Evolutionary conservation across 2,329 filamentous ascomycete genomes (phyloP).

Genomic region (Sphaerostilbella broomeana): DNA sequence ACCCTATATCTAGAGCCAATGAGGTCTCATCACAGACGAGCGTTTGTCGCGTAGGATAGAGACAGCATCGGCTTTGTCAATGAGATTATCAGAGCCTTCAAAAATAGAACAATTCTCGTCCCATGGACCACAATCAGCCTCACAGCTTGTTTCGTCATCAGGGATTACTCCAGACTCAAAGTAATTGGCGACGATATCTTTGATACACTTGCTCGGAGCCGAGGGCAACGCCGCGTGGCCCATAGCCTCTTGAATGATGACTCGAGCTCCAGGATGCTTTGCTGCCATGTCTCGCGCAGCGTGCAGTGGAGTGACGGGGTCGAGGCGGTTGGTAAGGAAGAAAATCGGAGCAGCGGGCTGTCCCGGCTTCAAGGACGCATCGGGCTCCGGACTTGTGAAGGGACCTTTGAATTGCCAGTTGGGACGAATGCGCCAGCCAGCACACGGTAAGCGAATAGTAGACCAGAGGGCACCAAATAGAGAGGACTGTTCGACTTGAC

Average conservation of each 20-base stretch:
- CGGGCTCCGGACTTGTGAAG: slow-evolving; percentile 23
- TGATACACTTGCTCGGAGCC: slow-evolving; percentile 17
- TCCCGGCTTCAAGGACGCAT: slow-evolving; percentile 20
- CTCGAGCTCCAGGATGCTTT: slow-evolving; percentile 22
- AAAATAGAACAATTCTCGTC: slow-evolving; percentile 12
- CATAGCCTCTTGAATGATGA: slow-evolving; percentile 25
- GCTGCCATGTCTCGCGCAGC: slow-evolving; percentile 28
- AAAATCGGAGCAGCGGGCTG: slow-evolving; percentile 37
- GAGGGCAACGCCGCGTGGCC: slow-evolving; percentile 22
- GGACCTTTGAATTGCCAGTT: slow-evolving; percentile 35
- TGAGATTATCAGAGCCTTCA: too few relatives aligned
- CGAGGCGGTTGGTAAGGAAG: slow-evolving; percentile 36
- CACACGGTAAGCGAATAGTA: slow-evolving; percentile 33
- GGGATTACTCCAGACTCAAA: slow-evolving; percentile 26
- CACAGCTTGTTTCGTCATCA: slow-evolving; percentile 11
- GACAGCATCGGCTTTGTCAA: too few relatives aligned
- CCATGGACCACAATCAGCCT: slow-evolving; percentile 16
- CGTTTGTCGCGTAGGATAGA: too few relatives aligned
- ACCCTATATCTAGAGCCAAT: too few relatives aligned
- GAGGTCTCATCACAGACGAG: not conserved
- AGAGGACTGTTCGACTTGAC: slow-evolving; percentile 22
- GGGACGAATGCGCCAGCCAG: slow-evolving; percentile 31
- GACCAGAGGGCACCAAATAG: slow-evolving; percentile 30
- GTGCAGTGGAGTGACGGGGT: slow-evolving; percentile 40
- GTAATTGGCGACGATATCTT: slow-evolving; percentile 20